Percentiles rank a stretch among this genome's conserved stretches.
These are phyloP conservation scores for Dissophora globulifera DNA, from an alignment of 192 early-diverging fungal species.

Conservation along the genomic window DNA sequence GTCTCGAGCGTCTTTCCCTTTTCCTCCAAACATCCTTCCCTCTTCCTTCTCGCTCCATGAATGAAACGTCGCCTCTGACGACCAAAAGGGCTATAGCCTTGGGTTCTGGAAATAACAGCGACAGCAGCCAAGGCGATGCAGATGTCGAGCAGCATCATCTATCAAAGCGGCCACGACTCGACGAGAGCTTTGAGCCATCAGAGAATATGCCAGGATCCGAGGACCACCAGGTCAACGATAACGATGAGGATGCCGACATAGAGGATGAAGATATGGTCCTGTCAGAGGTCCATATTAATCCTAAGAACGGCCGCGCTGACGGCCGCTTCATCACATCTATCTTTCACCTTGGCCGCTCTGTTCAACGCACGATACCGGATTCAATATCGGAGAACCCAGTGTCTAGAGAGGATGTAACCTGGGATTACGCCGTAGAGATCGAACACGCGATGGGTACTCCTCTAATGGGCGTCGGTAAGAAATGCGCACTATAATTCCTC, in stretches of 20 bases:
- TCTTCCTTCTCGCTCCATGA: too few species aligned
- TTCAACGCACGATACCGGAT: background rate
- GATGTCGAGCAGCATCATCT: too few species aligned
- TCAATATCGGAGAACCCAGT: background rate
- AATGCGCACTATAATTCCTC: background rate
- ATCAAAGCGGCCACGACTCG: too few species aligned
- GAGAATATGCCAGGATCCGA: too few species aligned
- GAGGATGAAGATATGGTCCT: conserved; percentile 34
- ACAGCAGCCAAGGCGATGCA: too few species aligned
- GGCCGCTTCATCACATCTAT: conserved; percentile 7
- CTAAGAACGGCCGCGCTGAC: conserved; percentile 34
- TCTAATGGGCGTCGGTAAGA: conserved; percentile 27
- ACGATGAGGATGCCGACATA: background rate
- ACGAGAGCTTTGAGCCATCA: too few species aligned
- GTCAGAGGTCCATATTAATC: conserved; percentile 45
- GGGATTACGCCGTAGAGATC: conserved; percentile 34
- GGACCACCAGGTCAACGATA: too few species aligned
- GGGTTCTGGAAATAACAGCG: too few species aligned
- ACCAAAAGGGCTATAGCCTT: too few species aligned
- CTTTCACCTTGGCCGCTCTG: conserved; percentile 3
- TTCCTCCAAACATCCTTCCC: too few species aligned
- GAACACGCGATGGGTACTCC: conserved; percentile 40
- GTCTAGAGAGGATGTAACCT: background rate
- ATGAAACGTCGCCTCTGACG: too few species aligned
- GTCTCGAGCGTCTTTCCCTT: too few species aligned